Conservation (phyloP, 164 flowering plant species). For the Nymphaea colorata region DNA sequence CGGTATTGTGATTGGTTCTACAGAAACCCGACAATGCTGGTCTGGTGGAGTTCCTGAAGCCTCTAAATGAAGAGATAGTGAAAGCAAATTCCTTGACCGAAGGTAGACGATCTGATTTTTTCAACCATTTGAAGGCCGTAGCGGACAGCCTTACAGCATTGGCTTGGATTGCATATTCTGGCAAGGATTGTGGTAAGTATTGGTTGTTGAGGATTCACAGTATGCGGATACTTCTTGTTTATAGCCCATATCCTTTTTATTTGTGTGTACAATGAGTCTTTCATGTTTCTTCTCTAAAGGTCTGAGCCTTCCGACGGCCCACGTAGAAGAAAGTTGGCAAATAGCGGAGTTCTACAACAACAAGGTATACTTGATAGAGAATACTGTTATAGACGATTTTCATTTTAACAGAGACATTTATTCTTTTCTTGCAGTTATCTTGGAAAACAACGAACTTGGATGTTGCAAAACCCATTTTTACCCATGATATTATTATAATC, state of each 20-base stretch:
- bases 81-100: constrained; percentile 77
- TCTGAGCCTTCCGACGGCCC: constrained; percentile 98
- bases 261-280: too few relatives aligned
- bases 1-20: constrained; percentile 9
- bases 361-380: constrained; percentile 35
- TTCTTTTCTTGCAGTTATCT: too few relatives aligned
- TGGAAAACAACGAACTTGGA: too few relatives aligned
- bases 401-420: too few relatives aligned
- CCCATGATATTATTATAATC: too few relatives aligned
- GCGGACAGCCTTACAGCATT: constrained; percentile 87
- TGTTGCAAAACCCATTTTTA: too few relatives aligned
- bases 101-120: constrained; percentile 78
- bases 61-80: constrained; percentile 73
- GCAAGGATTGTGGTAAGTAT: constrained; percentile 85
- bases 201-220: neutral
- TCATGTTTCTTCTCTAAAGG: constrained; percentile 28
- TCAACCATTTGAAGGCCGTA: constrained; percentile 75
- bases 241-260: too few relatives aligned
- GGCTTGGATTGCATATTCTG: constrained; percentile 91
- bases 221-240: neutral
- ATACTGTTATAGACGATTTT: too few relatives aligned
- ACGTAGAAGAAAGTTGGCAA: constrained; percentile 99
- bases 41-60: constrained; percentile 70
- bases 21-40: constrained; percentile 82
- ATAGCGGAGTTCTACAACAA: constrained; percentile 91